These are phyloP conservation scores for Lantana camara DNA, from an alignment of 257 asterid species.

Conservation along the genomic window DNA sequence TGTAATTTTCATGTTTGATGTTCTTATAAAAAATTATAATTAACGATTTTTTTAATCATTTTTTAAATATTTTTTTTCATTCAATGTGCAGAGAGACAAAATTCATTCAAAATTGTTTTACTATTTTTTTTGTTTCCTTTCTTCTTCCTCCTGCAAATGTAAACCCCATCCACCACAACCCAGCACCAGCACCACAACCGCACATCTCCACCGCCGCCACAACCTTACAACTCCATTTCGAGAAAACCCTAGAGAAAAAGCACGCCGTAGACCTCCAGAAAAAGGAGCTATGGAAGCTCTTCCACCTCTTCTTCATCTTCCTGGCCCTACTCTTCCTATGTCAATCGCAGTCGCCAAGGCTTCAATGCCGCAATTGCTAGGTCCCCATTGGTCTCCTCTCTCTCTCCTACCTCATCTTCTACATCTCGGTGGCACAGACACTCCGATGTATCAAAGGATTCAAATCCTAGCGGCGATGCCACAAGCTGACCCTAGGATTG, in stretches of 20 bases:
- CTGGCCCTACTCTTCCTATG: conserved; percentile 57
- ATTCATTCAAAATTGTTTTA: too few species aligned
- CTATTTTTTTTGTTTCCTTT: too few species aligned
- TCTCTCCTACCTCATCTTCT: conserved; percentile 75
- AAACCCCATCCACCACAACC: conserved; percentile 21
- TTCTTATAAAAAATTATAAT: too few species aligned
- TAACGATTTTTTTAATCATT: too few species aligned
- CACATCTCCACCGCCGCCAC: conserved; percentile 48
- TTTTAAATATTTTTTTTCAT: too few species aligned
- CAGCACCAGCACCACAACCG: too few species aligned
- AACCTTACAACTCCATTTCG: conserved; percentile 82
- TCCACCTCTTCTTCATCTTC: conserved; percentile 85
- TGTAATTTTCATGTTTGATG: too few species aligned
- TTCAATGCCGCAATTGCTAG: conserved; percentile 93
- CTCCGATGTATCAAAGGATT: conserved; percentile 93
- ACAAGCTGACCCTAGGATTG: conserved; percentile 81
- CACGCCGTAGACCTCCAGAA: conserved; percentile 82
- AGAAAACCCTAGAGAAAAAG: conserved; percentile 93
- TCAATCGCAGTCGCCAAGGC: conserved; percentile 55
- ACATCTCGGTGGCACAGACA: conserved; percentile 89
- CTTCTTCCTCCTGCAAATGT: too few species aligned
- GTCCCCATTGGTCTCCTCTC: conserved; percentile 87
- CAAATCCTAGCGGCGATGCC: conserved; percentile 96
- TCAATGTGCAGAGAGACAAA: too few species aligned
- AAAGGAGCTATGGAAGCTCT: conserved; percentile 82